Percentiles rank a stretch among this genome's conserved stretches.
These are phyloP conservation scores for Stromatinia cepivora DNA, from an alignment of 2,329 filamentous ascomycete species.

Conservation along the genomic window DNA sequence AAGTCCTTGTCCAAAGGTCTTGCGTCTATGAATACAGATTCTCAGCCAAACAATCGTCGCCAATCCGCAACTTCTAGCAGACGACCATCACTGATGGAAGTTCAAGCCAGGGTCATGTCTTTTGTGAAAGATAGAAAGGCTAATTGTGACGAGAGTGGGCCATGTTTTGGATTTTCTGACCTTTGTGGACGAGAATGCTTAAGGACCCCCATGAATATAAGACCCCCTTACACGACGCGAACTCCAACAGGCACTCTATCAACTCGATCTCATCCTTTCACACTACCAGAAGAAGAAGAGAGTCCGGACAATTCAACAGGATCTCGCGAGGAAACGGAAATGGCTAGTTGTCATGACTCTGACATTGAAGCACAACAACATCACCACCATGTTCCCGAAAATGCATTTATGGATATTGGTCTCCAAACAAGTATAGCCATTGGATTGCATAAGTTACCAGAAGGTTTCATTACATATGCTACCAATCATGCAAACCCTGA, in stretches of 20 bases:
- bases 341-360: slow-evolving; percentile 27
- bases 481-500: slow-evolving; percentile 93
- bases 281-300: slow-evolving; percentile 14
- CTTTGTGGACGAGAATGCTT: slow-evolving; percentile 67
- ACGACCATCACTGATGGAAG: slow-evolving; percentile 55
- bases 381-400: slow-evolving; percentile 93
- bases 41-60: slow-evolving; percentile 19
- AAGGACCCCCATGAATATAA: slow-evolving; percentile 37
- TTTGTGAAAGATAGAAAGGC: slow-evolving; percentile 65
- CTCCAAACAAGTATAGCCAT: slow-evolving; percentile 95
- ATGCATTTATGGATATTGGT: slow-evolving; percentile 92
- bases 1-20: background rate
- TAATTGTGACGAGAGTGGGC: slow-evolving; percentile 60
- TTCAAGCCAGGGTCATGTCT: slow-evolving; percentile 59
- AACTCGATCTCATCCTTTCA: slow-evolving; percentile 14
- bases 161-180: slow-evolving; percentile 65
- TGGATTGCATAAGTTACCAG: slow-evolving; percentile 92
- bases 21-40: background rate
- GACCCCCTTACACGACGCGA: slow-evolving; percentile 24
- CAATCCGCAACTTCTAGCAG: slow-evolving; percentile 35
- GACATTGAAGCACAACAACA: slow-evolving; percentile 49
- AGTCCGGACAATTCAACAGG: slow-evolving; percentile 3
- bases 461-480: slow-evolving; percentile 85
- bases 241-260: slow-evolving; percentile 27
- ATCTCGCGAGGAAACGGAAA: slow-evolving; percentile 19